A percentile compares a stretch with the other conserved stretches of the same genome.
phyloP scores from a whole-genome alignment of 73 alveolate genomes.

The Paramecium primaurelia region DNA sequence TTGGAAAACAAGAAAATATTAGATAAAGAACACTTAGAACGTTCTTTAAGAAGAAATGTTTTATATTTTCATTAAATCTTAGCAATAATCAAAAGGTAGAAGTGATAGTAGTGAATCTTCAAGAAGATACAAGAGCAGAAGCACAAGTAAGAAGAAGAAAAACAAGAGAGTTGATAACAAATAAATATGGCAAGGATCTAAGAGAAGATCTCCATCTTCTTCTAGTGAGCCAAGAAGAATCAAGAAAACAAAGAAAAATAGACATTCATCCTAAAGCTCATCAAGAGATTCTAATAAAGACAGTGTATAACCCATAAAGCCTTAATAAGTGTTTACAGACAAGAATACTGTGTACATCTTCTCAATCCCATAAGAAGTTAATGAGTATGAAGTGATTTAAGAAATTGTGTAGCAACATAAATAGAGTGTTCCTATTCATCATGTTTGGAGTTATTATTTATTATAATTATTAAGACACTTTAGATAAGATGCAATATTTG shows the following conservation, averaged over 20 bases:
- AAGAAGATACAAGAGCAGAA: slow-evolving; percentile 5
- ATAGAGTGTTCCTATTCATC: neutral
- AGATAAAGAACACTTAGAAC: neutral
- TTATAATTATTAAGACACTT: neutral
- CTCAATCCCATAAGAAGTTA: slow-evolving; percentile 8
- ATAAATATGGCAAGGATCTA: neutral
- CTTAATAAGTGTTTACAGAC: neutral
- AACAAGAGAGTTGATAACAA: neutral
- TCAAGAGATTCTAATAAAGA: neutral
- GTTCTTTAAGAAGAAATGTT: slow-evolving; percentile 38
- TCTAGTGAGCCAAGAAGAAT: neutral
- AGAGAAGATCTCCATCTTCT: slow-evolving; percentile 13
- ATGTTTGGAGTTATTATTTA: slow-evolving; percentile 2
- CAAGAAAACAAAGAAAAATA: neutral
- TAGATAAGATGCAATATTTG: slow-evolving; percentile 18
- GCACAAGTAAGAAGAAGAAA: slow-evolving; percentile 8
- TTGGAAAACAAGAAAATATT: slow-evolving; percentile 26
- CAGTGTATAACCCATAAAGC: neutral
- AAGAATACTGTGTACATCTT: slow-evolving; percentile 29
- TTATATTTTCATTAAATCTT: neutral
- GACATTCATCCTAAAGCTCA: neutral
- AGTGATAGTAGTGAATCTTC: slow-evolving; percentile 40
- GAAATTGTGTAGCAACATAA: slow-evolving; percentile 6
- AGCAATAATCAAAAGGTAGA: slow-evolving; percentile 4
- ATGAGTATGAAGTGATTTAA: neutral